A percentile compares a stretch with the other conserved stretches of the same genome.
Conservation (phyloP, 2,329 filamentous ascomycete genomes). For the Botryosphaeria dothidea region DNA sequence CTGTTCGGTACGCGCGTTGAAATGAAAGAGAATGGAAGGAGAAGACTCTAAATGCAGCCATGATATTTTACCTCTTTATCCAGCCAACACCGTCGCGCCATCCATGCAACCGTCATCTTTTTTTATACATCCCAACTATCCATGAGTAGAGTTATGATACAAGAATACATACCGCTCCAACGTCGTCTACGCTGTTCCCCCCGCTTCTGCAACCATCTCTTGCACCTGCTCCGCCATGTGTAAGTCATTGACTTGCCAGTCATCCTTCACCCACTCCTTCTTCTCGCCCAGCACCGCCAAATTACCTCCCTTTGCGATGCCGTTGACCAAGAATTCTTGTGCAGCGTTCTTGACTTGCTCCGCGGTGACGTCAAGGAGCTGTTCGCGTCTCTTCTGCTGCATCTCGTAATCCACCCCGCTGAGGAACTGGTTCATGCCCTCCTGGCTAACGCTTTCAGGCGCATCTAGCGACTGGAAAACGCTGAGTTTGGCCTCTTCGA, state of each 20-base stretch:
- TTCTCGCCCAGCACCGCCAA: conserved; percentile 79
- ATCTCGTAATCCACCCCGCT: conserved; percentile 85
- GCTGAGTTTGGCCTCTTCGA: conserved; percentile 94
- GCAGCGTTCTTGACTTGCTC: conserved; percentile 80
- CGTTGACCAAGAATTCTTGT: conserved; percentile 76
- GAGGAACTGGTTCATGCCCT: conserved; percentile 84
- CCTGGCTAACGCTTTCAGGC: conserved; percentile 79
- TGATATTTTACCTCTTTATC: not conserved
- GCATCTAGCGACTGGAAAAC: conserved; percentile 93
- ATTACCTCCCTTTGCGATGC: conserved; percentile 59
- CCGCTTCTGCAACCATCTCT: conserved; percentile 20
- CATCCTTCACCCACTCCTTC: conserved; percentile 68
- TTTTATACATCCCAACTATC: conserved; percentile 6
- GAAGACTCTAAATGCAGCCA: not conserved
- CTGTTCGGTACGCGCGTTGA: conserved; percentile 7
- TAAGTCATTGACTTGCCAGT: conserved; percentile 79
- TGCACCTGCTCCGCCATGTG: conserved; percentile 51
- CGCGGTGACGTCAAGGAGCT: conserved; percentile 80
- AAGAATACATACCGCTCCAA: conserved; percentile 10
- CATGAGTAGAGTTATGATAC: conserved; percentile 20
- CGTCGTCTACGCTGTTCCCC: conserved; percentile 7
- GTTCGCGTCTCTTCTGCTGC: conserved; percentile 80
- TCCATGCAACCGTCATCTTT: not conserved
- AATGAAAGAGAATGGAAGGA: not conserved
- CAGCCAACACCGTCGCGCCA: conserved; percentile 2